Evolutionary conservation across 768 basidiomycete species (phyloP).

Genomic region (Xerocomellus amylosporus): DNA sequence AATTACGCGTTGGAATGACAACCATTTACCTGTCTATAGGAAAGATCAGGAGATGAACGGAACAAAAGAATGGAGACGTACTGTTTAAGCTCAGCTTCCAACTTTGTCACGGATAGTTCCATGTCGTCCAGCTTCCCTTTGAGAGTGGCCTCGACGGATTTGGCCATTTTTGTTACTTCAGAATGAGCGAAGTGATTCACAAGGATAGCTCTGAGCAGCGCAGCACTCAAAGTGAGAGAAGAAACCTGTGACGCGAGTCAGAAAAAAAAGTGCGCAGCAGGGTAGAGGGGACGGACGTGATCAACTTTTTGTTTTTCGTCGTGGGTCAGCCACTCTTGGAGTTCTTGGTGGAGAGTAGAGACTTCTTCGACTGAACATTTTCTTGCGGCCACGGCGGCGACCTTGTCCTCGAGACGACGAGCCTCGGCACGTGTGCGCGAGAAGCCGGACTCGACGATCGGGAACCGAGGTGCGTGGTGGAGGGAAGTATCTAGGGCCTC

Average conservation of each 20-base stretch:
- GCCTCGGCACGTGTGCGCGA: constrained; percentile 52
- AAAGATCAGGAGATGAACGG: constrained; percentile 16
- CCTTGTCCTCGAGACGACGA: constrained; percentile 72
- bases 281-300: constrained; percentile 49
- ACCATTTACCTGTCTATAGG: constrained; percentile 57
- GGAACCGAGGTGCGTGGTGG: constrained; percentile 46
- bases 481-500: constrained; percentile 41
- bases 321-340: constrained; percentile 69
- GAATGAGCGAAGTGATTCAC: constrained; percentile 80
- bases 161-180: constrained; percentile 68
- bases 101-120: constrained; percentile 52
- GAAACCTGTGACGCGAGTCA: constrained; percentile 43
- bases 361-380: constrained; percentile 89
- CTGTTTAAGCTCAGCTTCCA: constrained; percentile 73
- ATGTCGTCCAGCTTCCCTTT: constrained; percentile 66
- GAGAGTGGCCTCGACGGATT: constrained; percentile 56
- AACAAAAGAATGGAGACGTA: constrained; percentile 38
- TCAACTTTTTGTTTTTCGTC: constrained; percentile 56
- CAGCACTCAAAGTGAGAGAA: constrained; percentile 72
- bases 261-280: constrained; percentile 1
- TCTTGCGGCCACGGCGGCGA: constrained; percentile 74
- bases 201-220: constrained; percentile 77
- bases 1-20: neutral
- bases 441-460: constrained; percentile 41
- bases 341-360: constrained; percentile 69